Conservation (phyloP, 176 grass and related monocot genomes). For the Aegilops longissima region DNA sequence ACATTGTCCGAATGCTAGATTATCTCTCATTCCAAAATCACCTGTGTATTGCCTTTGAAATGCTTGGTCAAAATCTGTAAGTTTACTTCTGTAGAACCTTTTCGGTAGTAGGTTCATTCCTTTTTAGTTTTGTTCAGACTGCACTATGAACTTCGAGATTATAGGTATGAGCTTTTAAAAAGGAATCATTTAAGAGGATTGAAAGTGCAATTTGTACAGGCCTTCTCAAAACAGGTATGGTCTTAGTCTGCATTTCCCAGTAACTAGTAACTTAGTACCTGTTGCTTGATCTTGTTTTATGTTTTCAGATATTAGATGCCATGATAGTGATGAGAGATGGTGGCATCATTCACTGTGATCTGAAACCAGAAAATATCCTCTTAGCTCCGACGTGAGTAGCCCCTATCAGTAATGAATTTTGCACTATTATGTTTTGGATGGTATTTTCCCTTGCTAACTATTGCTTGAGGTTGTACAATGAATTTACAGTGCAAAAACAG, state of each 20-base stretch:
- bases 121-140: conserved; percentile 1
- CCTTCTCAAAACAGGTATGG: conserved; percentile 90
- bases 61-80: conserved; percentile 98
- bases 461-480: conserved; percentile 32
- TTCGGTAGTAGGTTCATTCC: not conserved
- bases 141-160: conserved; percentile 29
- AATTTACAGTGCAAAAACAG: conserved; percentile 64
- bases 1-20: conserved; percentile 97
- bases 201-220: conserved; percentile 67
- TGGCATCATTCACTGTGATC: conserved; percentile 98
- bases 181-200: conserved; percentile 86
- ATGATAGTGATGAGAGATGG: conserved; percentile 94
- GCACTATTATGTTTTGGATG: conserved; percentile 17
- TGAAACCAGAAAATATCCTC: conserved; percentile 98
- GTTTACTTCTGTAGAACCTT: conserved; percentile 23
- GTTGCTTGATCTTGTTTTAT: conserved; percentile 27
- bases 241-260: not conserved
- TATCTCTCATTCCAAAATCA: conserved; percentile 80
- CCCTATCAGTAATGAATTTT: conserved; percentile 23
- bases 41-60: conserved; percentile 96
- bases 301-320: conserved; percentile 83
- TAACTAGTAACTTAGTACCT: conserved; percentile 19
- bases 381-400: conserved; percentile 61
- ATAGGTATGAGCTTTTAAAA: conserved; percentile 90
- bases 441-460: not conserved